Conservation (phyloP, 352 stramenopile species). For the Pythium diclinum region DNA sequence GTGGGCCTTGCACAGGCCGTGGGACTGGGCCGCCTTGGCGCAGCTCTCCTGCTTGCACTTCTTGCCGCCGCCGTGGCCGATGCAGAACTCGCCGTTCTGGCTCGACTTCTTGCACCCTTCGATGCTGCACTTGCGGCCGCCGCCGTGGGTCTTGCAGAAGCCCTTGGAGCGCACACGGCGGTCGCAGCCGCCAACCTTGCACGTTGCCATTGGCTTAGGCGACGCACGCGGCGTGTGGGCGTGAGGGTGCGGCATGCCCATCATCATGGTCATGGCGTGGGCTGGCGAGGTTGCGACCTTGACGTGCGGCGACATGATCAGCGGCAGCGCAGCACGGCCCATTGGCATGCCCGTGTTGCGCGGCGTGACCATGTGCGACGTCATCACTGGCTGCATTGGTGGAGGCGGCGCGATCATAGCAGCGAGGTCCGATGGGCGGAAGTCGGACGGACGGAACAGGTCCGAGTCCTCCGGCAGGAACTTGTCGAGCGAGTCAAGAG, state of each 20-base stretch:
- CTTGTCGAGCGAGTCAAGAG: conserved; percentile 70
- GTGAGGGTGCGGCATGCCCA: conserved; percentile 29
- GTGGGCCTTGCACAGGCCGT: conserved; percentile 83
- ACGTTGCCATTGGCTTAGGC: conserved; percentile 58
- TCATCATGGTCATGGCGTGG: conserved; percentile 31
- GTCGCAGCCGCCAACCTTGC: conserved; percentile 57
- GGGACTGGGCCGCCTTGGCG: conserved; percentile 81
- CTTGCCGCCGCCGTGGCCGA: conserved; percentile 82
- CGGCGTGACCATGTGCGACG: conserved; percentile 32
- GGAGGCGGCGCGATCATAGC: conserved; percentile 21
- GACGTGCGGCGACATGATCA: conserved; percentile 37
- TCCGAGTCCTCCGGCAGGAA: conserved; percentile 67
- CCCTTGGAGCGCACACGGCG: conserved; percentile 74
- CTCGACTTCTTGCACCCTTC: conserved; percentile 85
- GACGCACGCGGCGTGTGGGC: conserved; percentile 32
- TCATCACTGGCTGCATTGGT: conserved; percentile 13
- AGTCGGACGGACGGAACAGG: conserved; percentile 39
- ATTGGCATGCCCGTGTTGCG: conserved; percentile 25
- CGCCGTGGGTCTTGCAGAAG: conserved; percentile 85
- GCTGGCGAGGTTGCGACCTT: conserved; percentile 32
- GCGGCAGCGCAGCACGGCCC: conserved; percentile 35
- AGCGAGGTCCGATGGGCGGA: conserved; percentile 21
- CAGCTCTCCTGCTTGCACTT: conserved; percentile 84
- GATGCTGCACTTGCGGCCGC: conserved; percentile 80
- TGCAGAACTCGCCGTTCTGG: conserved; percentile 87